phyloP scores from a whole-genome alignment of 2,329 filamentous ascomycete genomes.

The Neofusicoccum ribis region DNA sequence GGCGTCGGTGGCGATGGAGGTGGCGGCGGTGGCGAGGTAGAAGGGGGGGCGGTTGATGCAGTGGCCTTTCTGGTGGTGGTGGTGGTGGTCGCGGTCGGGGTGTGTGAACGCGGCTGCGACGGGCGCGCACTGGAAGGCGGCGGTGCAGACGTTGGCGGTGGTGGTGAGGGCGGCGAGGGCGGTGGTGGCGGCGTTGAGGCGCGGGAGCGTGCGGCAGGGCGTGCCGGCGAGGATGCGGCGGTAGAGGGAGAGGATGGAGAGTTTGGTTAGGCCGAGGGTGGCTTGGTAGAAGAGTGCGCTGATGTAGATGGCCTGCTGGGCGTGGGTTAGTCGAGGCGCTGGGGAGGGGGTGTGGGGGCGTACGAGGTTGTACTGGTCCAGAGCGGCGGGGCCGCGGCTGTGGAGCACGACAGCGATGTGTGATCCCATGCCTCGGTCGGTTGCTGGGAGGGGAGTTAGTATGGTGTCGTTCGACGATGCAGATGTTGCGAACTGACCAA shows the following conservation, averaged over 20 bases:
- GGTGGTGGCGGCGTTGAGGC: constrained; percentile 12
- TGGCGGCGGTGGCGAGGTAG: constrained; percentile 27
- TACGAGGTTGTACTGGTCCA: constrained; percentile 22
- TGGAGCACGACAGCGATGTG: constrained; percentile 32
- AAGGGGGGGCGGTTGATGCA: constrained; percentile 28
- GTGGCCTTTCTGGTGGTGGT: background rate
- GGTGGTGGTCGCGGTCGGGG: background rate
- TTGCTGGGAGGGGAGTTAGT: constrained; percentile 3
- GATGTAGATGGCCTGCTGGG: constrained; percentile 44
- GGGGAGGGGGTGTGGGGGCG: background rate
- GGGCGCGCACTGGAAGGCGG: constrained; percentile 26
- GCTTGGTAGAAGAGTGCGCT: constrained; percentile 49
- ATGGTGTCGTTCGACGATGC: background rate
- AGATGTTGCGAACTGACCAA: background rate
- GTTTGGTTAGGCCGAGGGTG: constrained; percentile 50
- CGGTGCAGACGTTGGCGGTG: background rate
- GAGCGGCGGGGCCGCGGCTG: constrained; percentile 24
- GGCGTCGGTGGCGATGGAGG: constrained; percentile 24
- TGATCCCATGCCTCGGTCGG: constrained; percentile 32
- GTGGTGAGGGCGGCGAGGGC: constrained; percentile 10
- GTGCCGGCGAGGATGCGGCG: constrained; percentile 26
- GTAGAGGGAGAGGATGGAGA: constrained; percentile 50
- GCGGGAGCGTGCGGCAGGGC: constrained; percentile 20
- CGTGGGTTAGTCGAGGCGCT: constrained; percentile 3
- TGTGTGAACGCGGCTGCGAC: constrained; percentile 26